Conservation (phyloP, 345 rosid genomes). For the Ailanthus altissimus region DNA sequence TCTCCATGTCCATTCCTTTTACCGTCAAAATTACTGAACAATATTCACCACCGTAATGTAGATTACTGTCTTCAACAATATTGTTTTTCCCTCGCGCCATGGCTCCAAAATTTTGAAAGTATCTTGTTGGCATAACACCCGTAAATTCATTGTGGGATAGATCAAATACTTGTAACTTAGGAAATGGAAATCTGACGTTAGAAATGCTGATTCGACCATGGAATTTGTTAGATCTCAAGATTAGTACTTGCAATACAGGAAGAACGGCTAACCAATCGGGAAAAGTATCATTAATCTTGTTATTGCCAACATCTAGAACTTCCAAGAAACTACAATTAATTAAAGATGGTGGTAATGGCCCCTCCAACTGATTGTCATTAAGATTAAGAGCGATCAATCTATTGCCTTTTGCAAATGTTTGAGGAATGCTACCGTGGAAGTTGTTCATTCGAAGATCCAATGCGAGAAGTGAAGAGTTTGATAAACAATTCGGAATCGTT, state of each 20-base stretch:
- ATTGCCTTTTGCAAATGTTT: neutral
- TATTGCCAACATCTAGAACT: neutral
- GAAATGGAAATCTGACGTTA: neutral
- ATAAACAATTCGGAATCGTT: neutral
- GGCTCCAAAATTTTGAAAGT: neutral
- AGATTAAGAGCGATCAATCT: neutral
- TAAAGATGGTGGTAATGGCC: neutral
- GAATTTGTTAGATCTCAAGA: neutral
- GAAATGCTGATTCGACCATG: neutral
- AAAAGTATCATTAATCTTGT: neutral
- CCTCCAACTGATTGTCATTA: constrained; percentile 8
- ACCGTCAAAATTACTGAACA: neutral
- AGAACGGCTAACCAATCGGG: neutral
- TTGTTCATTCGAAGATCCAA: constrained; percentile 12
- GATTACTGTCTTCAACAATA: no score
- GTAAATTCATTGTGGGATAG: constrained; percentile 12
- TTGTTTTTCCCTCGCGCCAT: neutral
- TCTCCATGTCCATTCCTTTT: constrained; percentile 11
- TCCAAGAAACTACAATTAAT: neutral
- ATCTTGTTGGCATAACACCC: neutral
- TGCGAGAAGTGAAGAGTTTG: neutral
- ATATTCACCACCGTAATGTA: neutral
- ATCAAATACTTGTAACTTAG: constrained; percentile 14
- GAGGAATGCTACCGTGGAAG: constrained; percentile 8
- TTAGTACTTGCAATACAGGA: neutral